Evolutionary conservation across 305 asterid species (phyloP).

Genomic region (Solanum hybrid): DNA sequence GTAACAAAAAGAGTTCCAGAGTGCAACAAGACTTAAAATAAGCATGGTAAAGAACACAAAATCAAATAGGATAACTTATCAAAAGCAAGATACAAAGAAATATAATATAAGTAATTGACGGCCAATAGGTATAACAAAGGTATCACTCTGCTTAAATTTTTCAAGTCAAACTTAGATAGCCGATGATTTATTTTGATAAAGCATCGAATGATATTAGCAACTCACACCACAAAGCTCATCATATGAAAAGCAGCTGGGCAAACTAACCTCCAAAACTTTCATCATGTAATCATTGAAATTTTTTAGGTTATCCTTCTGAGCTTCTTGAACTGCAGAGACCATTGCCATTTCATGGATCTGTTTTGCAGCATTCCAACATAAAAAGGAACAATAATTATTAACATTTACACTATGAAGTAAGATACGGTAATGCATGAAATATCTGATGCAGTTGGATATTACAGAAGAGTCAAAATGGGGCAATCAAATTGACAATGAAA

Average conservation of each 20-base stretch:
- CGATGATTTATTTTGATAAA: neutral
- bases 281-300: slow-evolving; percentile 88
- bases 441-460: neutral
- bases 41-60: neutral
- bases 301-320: slow-evolving; percentile 87
- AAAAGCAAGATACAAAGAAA: neutral
- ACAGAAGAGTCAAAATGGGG: neutral
- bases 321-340: slow-evolving; percentile 93
- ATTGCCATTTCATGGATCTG: slow-evolving; percentile 98
- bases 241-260: neutral
- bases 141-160: neutral
- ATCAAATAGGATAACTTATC: neutral
- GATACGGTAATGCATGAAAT: neutral
- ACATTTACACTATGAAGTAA: neutral
- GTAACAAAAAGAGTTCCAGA: neutral
- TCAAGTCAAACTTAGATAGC: neutral
- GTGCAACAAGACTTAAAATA: neutral
- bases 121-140: neutral
- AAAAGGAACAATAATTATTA: neutral
- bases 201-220: neutral
- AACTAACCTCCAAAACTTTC: slow-evolving; percentile 81
- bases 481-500: slow-evolving; percentile 12
- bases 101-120: neutral
- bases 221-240: neutral
- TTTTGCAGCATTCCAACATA: neutral